Evolutionary conservation across 1,139 yeast genomes (phyloP), one percentile per base, ranked within the genome.

Genomic region (Geotrichum siamense): DNA sequence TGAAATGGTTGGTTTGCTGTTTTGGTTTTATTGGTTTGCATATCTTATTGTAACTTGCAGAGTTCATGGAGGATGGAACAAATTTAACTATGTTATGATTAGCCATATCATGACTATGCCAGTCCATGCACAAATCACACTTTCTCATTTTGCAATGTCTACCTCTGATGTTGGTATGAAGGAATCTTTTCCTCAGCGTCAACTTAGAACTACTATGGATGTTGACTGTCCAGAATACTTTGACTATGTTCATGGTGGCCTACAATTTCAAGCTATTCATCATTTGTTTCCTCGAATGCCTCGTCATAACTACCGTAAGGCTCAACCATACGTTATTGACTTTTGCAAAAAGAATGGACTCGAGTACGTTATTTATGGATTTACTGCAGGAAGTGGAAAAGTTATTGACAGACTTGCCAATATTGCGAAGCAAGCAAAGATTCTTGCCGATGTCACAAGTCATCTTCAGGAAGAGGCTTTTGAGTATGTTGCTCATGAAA

Each of bases 221-320:
- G 95, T 86, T 15, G 93, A 82, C 56, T 86, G 96, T 65, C 96
- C 96, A 1, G 79, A 76, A 51, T 86, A 96, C 95, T 69, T 86
- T 41, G 96, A 86, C 61, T 86, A 78, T 57, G 71, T 86, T 55
- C 96, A 86, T 57, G 96, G 96, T 5, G 96, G 96, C 0, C 72
- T 86, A 42, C 96, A 86, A 61, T 86, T 85, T 65, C 96, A 86
- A 61, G 94, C 87, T 1, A 77, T 86, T 42, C 96, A 86, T 60
- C 96, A 86, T 61, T 68, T 86, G 53, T 86, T 86, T 62, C 96
- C 96, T 15, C 70, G 96, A 46, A 63, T 86, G 58, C 96, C 96
- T 15, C 73, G 95, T 48, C 96, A 86, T 63, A 85, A 86, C 57
- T 74, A 86, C 54, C 72, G 96, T 51, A 67, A 69, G 30, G 86